Conservation (phyloP, 2,329 filamentous ascomycete species). For the Trichoderma simmonsii region DNA sequence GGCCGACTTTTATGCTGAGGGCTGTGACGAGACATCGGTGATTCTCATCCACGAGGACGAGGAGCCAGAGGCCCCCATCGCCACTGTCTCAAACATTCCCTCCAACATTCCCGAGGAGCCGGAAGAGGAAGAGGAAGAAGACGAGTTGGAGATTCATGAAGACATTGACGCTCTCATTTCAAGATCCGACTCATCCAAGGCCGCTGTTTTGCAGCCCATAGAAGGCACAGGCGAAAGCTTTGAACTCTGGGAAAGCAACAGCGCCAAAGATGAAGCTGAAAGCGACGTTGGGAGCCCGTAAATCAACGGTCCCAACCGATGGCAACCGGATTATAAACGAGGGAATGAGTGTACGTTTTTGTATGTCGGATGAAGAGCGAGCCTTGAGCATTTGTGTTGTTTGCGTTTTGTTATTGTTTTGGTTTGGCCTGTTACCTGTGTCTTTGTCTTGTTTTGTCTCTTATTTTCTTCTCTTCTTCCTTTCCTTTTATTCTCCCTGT, state of each 20-base stretch:
- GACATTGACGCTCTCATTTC: conserved; percentile 39
- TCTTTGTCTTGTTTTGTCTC: background rate
- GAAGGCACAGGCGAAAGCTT: conserved; percentile 60
- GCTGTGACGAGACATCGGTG: conserved; percentile 60
- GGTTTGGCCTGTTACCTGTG: background rate
- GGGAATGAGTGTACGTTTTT: conserved; percentile 17
- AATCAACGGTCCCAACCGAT: conserved; percentile 21
- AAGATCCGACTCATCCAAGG: conserved; percentile 39
- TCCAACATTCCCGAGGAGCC: conserved; percentile 2
- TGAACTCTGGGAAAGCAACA: conserved; percentile 69
- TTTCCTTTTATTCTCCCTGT: background rate
- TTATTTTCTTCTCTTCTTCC: background rate
- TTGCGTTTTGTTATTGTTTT: background rate
- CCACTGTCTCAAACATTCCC: background rate
- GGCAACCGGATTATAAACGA: conserved; percentile 12
- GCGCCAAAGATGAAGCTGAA: conserved; percentile 56
- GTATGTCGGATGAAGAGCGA: conserved; percentile 16
- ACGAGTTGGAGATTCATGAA: conserved; percentile 21
- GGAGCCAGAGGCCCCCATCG: conserved; percentile 26
- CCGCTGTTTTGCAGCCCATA: conserved; percentile 51
- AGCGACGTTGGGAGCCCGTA: conserved; percentile 16
- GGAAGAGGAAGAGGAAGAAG: conserved; percentile 23
- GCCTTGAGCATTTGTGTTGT: conserved; percentile 2
- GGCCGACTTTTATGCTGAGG: conserved; percentile 64
- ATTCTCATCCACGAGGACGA: conserved; percentile 61